These are phyloP conservation scores for Prunella vulgaris DNA, from an alignment of 257 asterid genomes.

Conservation along the genomic window DNA sequence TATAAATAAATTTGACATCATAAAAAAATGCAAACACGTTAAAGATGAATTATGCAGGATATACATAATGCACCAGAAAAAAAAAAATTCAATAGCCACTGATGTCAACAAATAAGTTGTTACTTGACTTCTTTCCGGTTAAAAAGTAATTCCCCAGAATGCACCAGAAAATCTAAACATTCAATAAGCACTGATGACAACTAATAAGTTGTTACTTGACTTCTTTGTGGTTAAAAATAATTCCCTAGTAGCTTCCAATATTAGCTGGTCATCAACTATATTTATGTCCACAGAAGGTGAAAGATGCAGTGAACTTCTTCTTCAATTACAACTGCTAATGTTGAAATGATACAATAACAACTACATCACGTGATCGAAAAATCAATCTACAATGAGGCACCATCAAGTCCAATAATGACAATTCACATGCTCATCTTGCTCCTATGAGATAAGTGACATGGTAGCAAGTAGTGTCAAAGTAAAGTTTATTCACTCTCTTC, in stretches of 20 bases:
- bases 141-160: too few species aligned
- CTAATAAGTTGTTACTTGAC: neutral
- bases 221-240: neutral
- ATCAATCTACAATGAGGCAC: neutral
- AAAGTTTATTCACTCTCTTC: neutral
- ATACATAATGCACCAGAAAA: too few species aligned
- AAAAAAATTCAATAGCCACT: too few species aligned
- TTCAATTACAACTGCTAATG: neutral
- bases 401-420: neutral
- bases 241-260: neutral
- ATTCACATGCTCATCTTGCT: neutral
- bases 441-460: neutral
- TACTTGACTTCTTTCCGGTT: too few species aligned
- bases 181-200: neutral
- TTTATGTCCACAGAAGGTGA: neutral
- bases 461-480: neutral
- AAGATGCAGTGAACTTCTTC: neutral
- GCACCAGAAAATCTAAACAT: neutral
- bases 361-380: neutral
- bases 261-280: neutral
- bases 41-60: neutral
- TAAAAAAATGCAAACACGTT: neutral
- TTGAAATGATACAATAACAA: neutral
- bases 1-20: neutral
- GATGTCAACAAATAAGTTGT: too few species aligned